Evolutionary conservation across 257 asterid species (phyloP), one percentile per base, ranked within the genome.

Genomic region (Thymus quinquecostatus): DNA sequence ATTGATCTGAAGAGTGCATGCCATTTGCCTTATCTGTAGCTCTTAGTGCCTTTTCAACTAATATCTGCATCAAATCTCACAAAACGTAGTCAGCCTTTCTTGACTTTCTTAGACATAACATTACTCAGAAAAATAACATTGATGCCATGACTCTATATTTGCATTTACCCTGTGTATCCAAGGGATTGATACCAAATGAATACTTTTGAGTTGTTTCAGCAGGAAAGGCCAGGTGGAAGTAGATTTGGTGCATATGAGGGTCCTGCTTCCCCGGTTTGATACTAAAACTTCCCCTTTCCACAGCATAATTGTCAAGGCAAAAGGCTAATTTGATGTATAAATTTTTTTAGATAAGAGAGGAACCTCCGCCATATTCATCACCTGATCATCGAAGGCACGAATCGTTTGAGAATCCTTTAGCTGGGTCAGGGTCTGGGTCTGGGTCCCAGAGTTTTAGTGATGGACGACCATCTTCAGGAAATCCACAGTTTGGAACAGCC

Each of bases 281-380:
- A 72, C 81, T 75, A 68, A 63, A 60, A 60, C 79, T 77, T 62
- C 34, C 48, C 65, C 13, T 54, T 70, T 45, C 74, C 48, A 13
- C 14, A 21, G 57, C 56, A 76, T 14, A 34, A 9, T 78, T 72
- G 58, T 63, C 8, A 53, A 34, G 33, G 64, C 43, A 55, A 72
- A 55, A 71, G 6, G 48, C 54, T 60, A 60, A 60, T 73, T 72
- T 78, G 64, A 75, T 58, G 41, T 72, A 69, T 68, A 61, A 58
- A n/a, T 55, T 64, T 66, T 72, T 81, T 70, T 87, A 95, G 99
- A 86, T 88, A 60, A 82, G 96, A 80, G 99, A 90, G 84, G 98
- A 89, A 70, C 99, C 99, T 76, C 99, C 98, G n/a, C 97, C 99
- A 45, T 92, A 95, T 80, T 92, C 99, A 68, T 88, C 99, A 40